These are phyloP conservation scores for Candida tetrigidarum DNA, from an alignment of 1,139 yeast genomes.

Conservation along the genomic window DNA sequence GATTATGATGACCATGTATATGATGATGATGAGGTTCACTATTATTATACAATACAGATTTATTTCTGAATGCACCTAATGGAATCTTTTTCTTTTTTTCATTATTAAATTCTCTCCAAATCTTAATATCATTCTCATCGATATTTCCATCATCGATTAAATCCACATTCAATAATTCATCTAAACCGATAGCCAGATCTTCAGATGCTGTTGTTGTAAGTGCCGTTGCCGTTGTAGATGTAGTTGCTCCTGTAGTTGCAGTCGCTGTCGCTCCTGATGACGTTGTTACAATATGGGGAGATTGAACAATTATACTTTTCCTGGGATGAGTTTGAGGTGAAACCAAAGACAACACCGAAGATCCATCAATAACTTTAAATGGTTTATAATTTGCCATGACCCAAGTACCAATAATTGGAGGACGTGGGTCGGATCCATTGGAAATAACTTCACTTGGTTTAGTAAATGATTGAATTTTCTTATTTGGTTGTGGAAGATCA, in stretches of 20 bases:
- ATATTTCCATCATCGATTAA: constrained; percentile 62
- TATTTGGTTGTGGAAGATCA: constrained; percentile 60
- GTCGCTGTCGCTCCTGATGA: no score
- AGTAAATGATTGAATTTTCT: constrained; percentile 63
- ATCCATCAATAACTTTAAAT: constrained; percentile 92
- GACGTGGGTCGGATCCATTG: constrained; percentile 81
- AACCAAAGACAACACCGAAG: constrained; percentile 75
- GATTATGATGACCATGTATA: no score
- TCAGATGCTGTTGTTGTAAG: constrained; percentile 26
- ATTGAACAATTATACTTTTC: constrained; percentile 9
- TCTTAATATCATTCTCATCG: constrained; percentile 56
- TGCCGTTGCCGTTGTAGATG: constrained; percentile 11
- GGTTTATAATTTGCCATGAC: constrained; percentile 78
- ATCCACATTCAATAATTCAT: constrained; percentile 86
- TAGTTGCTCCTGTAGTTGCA: no score
- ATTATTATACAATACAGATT: constrained; percentile 49
- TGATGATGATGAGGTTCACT: constrained; percentile 21
- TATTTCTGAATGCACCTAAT: constrained; percentile 86
- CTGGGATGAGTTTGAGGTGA: constrained; percentile 14
- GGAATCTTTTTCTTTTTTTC: constrained; percentile 68
- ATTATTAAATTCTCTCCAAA: constrained; percentile 57
- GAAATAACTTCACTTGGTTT: constrained; percentile 89
- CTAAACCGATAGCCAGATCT: constrained; percentile 73
- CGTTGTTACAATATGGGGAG: not conserved
- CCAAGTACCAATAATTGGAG: constrained; percentile 95